A percentile compares a stretch with the other conserved stretches of the same genome.
Conservation (phyloP, 257 asterid species). For the Knoxia roxburghii region DNA sequence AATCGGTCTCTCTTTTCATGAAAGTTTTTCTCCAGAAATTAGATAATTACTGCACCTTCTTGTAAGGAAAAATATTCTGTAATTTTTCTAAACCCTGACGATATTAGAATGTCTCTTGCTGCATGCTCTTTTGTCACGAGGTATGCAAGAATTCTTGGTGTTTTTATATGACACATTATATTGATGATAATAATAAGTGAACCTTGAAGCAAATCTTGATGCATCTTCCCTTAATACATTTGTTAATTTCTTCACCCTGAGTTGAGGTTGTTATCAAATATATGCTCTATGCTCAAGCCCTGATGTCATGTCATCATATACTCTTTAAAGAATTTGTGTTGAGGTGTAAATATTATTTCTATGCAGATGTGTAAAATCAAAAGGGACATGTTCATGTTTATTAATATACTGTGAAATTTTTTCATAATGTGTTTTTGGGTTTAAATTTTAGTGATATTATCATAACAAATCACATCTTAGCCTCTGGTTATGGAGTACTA, state of each 20-base stretch:
- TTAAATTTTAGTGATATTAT: too few species aligned
- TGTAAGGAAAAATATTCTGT: slow-evolving; percentile 5
- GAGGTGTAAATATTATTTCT: too few species aligned
- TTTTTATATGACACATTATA: background rate
- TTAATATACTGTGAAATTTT: too few species aligned
- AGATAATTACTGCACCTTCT: slow-evolving; percentile 6
- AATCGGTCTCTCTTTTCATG: slow-evolving; percentile 73
- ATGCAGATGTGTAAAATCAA: too few species aligned
- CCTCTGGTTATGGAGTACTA: too few species aligned
- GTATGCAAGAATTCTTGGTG: slow-evolving; percentile 2
- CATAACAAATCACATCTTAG: too few species aligned
- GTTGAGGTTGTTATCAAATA: too few species aligned
- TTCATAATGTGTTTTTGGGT: too few species aligned
- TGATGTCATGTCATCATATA: too few species aligned
- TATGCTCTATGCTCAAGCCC: too few species aligned
- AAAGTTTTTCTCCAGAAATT: slow-evolving; percentile 13
- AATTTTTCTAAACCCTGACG: background rate
- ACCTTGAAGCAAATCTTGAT: background rate
- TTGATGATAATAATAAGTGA: background rate
- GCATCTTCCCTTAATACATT: background rate
- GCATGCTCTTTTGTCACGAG: background rate
- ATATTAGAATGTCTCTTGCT: background rate
- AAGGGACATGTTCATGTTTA: too few species aligned
- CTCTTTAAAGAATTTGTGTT: too few species aligned
- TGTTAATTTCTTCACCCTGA: background rate